Conservation (phyloP, 169 alveolate species). For the Cryptosporidium bovis region DNA sequence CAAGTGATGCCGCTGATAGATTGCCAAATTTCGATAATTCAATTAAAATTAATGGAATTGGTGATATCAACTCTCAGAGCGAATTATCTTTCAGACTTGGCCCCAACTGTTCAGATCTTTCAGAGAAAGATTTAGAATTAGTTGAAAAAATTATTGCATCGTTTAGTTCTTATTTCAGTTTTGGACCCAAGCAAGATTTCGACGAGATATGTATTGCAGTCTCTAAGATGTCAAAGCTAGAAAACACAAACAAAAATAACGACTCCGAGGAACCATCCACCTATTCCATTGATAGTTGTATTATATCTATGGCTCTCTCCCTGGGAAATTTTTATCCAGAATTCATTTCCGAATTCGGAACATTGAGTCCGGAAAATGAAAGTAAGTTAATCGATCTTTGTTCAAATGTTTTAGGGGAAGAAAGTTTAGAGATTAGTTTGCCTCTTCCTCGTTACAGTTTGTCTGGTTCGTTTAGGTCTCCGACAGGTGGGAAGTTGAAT, state of each 20-base stretch:
- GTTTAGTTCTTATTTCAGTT: background rate
- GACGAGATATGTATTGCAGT: conserved; percentile 67
- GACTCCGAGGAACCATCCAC: conserved; percentile 2
- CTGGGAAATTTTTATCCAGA: conserved; percentile 46
- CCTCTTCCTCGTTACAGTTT: conserved; percentile 46
- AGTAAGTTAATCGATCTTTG: conserved; percentile 24
- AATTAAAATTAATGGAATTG: conserved; percentile 25
- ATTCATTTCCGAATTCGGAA: conserved; percentile 30
- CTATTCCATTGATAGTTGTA: conserved; percentile 32
- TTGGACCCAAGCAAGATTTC: conserved; percentile 41
- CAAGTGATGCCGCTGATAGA: conserved; percentile 47
- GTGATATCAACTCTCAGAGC: background rate
- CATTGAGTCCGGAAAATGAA: conserved; percentile 35
- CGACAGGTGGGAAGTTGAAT: conserved; percentile 41
- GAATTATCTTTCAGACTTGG: conserved; percentile 22
- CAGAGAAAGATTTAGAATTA: conserved; percentile 11
- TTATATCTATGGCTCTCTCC: conserved; percentile 21
- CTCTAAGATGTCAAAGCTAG: background rate
- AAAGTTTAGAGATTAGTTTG: conserved; percentile 9
- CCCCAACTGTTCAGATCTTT: conserved; percentile 18
- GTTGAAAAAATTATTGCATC: conserved; percentile 37
- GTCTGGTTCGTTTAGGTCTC: conserved; percentile 31
- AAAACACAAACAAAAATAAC: background rate
- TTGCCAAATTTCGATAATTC: conserved; percentile 30
- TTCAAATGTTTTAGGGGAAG: conserved; percentile 30